Evolutionary conservation across 805 yeast species (phyloP).

Genomic region (Isabelozyma gotoi): DNA sequence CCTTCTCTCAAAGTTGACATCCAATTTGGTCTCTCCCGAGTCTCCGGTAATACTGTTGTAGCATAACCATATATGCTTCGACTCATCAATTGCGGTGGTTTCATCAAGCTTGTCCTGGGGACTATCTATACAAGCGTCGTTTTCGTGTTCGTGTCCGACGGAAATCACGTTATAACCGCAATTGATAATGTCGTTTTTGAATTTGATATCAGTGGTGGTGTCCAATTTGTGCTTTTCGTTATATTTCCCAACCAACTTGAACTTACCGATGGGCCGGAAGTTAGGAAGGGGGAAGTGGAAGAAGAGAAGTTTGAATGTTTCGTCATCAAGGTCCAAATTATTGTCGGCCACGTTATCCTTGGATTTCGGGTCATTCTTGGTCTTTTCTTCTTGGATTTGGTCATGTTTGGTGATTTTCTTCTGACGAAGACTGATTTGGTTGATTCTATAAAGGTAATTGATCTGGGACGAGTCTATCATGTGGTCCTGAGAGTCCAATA

Average conservation of each 20-base stretch:
- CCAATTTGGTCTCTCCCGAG: constrained; percentile 27
- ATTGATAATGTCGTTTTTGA: constrained; percentile 32
- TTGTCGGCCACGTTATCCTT: neutral
- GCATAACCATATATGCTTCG: constrained; percentile 34
- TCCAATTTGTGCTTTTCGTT: constrained; percentile 35
- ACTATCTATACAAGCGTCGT: constrained; percentile 39
- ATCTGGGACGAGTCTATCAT: constrained; percentile 32
- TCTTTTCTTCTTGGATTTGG: no score
- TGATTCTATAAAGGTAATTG: constrained; percentile 30
- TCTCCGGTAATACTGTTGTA: constrained; percentile 40
- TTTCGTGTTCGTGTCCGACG: constrained; percentile 46
- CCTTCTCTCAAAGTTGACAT: constrained; percentile 27
- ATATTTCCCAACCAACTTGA: constrained; percentile 38
- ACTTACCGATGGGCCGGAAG: constrained; percentile 38
- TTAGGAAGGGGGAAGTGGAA: constrained; percentile 44
- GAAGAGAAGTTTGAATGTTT: constrained; percentile 29
- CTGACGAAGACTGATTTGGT: constrained; percentile 4
- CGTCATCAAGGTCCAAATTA: neutral
- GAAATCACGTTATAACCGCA: constrained; percentile 37
- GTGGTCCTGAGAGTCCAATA: constrained; percentile 33
- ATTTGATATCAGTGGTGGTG: constrained; percentile 25
- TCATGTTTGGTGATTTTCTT: constrained; percentile 1
- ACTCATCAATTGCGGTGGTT: constrained; percentile 5
- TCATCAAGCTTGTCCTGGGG: constrained; percentile 7
- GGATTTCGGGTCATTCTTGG: no score